A percentile compares a stretch with the other conserved stretches of the same genome.
Evolutionary conservation across 73 alveolate species (phyloP).

Genomic region (Blepharisma stoltei): DNA sequence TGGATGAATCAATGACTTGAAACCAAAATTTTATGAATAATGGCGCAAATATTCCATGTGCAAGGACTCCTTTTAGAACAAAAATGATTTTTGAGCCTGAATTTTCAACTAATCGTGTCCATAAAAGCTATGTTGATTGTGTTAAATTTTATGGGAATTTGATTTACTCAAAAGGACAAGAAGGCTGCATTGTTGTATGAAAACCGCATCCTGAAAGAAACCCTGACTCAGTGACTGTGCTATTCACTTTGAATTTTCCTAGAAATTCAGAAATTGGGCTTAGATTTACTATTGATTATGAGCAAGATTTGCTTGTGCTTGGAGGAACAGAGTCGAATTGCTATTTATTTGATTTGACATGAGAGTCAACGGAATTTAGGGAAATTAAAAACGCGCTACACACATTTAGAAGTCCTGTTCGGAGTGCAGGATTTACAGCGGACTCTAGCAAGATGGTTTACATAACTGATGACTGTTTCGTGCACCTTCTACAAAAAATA

Average conservation of each 20-base stretch:
- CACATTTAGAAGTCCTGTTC: too few relatives aligned
- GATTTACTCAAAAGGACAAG: constrained; percentile 6
- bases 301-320: background rate
- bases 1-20: background rate
- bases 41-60: too few relatives aligned
- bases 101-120: background rate
- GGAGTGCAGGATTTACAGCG: too few relatives aligned
- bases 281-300: background rate
- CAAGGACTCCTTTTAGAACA: background rate
- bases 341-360: background rate
- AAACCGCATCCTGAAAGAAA: background rate
- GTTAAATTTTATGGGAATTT: constrained; percentile 11
- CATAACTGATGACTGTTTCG: too few relatives aligned
- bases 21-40: too few relatives aligned
- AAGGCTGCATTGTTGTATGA: background rate
- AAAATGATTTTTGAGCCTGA: background rate
- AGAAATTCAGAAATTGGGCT: background rate
- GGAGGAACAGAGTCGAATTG: background rate
- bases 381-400: too few relatives aligned
- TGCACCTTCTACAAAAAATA: too few relatives aligned
- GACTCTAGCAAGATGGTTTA: too few relatives aligned
- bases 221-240: background rate
- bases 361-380: background rate
- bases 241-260: background rate
- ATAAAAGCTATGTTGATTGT: constrained; percentile 12